Evolutionary conservation across 441 rosid species (phyloP).

Genomic region (Theobroma grandiflorum): DNA sequence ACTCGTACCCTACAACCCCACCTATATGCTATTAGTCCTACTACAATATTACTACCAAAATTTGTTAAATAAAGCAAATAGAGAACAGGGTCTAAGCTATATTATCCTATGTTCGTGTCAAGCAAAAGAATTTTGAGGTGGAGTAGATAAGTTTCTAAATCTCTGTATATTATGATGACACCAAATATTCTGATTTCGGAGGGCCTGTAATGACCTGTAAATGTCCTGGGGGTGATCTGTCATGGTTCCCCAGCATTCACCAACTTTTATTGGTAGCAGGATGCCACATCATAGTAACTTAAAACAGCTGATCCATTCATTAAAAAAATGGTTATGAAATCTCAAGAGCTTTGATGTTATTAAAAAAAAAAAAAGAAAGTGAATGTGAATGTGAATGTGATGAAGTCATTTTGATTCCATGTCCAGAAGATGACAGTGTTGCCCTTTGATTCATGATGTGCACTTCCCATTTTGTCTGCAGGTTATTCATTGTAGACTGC

Average conservation of each 20-base stretch:
- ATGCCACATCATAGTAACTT: not conserved
- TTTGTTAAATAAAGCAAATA: not conserved
- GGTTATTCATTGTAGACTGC: not conserved
- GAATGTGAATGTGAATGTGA: not conserved
- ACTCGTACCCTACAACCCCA: not conserved
- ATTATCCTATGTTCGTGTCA: not conserved
- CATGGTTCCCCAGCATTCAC: not conserved
- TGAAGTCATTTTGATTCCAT: not conserved
- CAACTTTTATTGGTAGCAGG: conserved; percentile 2
- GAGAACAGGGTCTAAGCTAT: not conserved
- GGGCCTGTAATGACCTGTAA: conserved; percentile 13
- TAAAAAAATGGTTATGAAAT: not conserved
- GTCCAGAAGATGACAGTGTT: not conserved
- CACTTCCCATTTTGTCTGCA: not conserved
- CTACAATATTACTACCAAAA: not conserved
- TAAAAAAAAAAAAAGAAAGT: not conserved
- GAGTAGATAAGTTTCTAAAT: not conserved
- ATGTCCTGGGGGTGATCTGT: not conserved
- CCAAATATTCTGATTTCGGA: not conserved
- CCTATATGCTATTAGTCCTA: not conserved
- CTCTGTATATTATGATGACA: not conserved
- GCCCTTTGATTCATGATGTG: not conserved
- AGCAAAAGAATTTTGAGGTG: not conserved
- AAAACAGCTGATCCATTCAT: not conserved
- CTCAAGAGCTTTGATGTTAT: not conserved